Evolutionary conservation across 495 filamentous ascomycete species (phyloP).

Genomic region (Letharia columbiana): DNA sequence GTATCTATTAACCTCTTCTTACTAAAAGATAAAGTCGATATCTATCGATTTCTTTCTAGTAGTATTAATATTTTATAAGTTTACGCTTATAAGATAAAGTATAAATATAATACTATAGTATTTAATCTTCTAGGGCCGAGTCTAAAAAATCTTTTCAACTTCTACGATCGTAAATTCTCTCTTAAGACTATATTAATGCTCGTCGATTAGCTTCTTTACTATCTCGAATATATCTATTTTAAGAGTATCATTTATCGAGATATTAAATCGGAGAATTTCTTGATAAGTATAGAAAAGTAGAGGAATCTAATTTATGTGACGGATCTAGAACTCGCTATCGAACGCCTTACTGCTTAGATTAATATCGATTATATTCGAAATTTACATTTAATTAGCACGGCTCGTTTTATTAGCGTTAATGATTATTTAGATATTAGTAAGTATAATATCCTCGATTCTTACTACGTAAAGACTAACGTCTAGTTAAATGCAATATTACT

Average conservation of each 20-base stretch:
- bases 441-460: constrained; percentile 9
- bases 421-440: constrained; percentile 31
- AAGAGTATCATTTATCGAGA: constrained; percentile 19
- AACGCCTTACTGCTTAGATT: too few relatives aligned
- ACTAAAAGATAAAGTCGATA: neutral
- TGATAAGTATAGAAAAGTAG: too few relatives aligned
- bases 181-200: constrained; percentile 37
- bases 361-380: too few relatives aligned
- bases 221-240: constrained; percentile 31
- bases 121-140: constrained; percentile 32
- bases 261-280: too few relatives aligned
- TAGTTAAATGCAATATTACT: constrained; percentile 30
- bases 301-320: too few relatives aligned
- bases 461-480: constrained; percentile 20
- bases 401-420: constrained; percentile 30
- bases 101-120: neutral
- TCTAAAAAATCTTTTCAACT: constrained; percentile 42
- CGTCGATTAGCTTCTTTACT: constrained; percentile 31
- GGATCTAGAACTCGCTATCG: too few relatives aligned
- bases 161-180: constrained; percentile 83
- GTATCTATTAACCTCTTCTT: neutral
- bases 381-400: too few relatives aligned
- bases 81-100: neutral
- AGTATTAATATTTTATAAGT: neutral
- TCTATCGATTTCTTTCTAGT: neutral